Base-by-base conservation (phyloP, 2,329 filamentous ascomycete genomes). In the Pseudogymnoascus sp. region DNA sequence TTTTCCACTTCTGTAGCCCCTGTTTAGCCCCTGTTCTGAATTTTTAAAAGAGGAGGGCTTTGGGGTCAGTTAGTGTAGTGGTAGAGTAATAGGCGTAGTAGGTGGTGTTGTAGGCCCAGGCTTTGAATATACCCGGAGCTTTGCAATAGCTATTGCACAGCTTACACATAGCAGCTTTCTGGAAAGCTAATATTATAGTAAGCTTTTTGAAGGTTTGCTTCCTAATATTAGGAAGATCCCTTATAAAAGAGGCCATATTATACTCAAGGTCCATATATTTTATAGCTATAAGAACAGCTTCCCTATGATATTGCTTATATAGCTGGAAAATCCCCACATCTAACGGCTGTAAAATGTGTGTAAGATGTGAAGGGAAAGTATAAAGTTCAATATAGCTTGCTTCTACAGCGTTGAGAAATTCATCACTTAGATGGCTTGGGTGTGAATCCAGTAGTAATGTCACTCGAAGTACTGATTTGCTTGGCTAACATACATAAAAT, bases 261-360 rank as follows among this genome's bases (percentile, higher is more conserved):
- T 39, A 39, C 5, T 15, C n/a, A 7, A 39, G 5, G 6, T 39
- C 36, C 2, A 39, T n/a, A 8, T 15, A 6, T 6, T 4, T 3
- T 31, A 60, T 21, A 6, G 59, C 35, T 5, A 6, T 8, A 12
- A 27, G 15, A 1, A 61, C 36, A 5, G 36, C 59, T 44, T 27
- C n/a, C 0, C 13, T 27, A 13, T 61, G 36, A n/a, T 12, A 61
- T 10, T 61, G 59, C 25, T 61, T 55, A 13, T 55, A 55, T 1
- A 21, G 44, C 9, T 55, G 9, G n/a, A 55, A 55, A 29, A 21
- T 29, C 39, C 59, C 36, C 2, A 51, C 39, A 51, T 61, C 59
- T 44, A 61, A 61, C 13, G 36, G 39, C 39, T 42, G 59, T 27
- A 61, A 13, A 44, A 61, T 15, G 8, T 61, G 25, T 2, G 59